A percentile compares a stretch with the other conserved stretches of the same genome.
Evolutionary conservation across 768 basidiomycete genomes (phyloP).

Genomic region (Termitomyces sp.): DNA sequence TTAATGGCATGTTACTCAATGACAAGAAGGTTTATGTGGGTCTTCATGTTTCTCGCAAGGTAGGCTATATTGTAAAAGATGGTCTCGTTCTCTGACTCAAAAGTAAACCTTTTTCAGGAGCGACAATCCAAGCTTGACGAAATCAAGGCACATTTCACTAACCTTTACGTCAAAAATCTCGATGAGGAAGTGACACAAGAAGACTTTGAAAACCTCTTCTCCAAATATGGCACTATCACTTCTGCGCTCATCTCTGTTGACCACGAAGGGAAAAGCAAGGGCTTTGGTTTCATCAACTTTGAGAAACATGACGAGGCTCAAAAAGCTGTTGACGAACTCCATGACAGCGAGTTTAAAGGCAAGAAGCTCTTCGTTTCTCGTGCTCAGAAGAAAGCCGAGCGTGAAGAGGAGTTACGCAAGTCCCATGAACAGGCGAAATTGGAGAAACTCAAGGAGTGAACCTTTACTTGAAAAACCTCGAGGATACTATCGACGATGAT

Average conservation of each 20-base stretch:
- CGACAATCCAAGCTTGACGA: slow-evolving; percentile 98
- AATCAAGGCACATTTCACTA: slow-evolving; percentile 96
- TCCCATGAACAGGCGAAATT: slow-evolving; percentile 94
- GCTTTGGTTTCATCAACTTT: slow-evolving; percentile 98
- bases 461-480: slow-evolving; percentile 99
- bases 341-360: slow-evolving; percentile 81
- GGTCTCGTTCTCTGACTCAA: neutral
- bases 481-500: slow-evolving; percentile 97
- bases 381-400: slow-evolving; percentile 98
- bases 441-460: slow-evolving; percentile 98
- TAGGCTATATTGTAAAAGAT: slow-evolving; percentile 20
- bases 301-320: slow-evolving; percentile 90
- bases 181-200: slow-evolving; percentile 79
- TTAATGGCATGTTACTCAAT: slow-evolving; percentile 98
- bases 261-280: slow-evolving; percentile 89
- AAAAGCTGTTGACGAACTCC: slow-evolving; percentile 81
- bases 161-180: slow-evolving; percentile 97
- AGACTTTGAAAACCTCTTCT: slow-evolving; percentile 82
- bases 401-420: slow-evolving; percentile 91
- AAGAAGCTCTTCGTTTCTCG: slow-evolving; percentile 92
- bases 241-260: slow-evolving; percentile 83
- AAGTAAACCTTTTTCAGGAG: slow-evolving; percentile 44
- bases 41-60: slow-evolving; percentile 95
- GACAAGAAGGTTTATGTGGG: slow-evolving; percentile 99
- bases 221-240: slow-evolving; percentile 73